Evolutionary conservation across 768 basidiomycete genomes (phyloP).

Genomic region (Solioccasus polychromus): DNA sequence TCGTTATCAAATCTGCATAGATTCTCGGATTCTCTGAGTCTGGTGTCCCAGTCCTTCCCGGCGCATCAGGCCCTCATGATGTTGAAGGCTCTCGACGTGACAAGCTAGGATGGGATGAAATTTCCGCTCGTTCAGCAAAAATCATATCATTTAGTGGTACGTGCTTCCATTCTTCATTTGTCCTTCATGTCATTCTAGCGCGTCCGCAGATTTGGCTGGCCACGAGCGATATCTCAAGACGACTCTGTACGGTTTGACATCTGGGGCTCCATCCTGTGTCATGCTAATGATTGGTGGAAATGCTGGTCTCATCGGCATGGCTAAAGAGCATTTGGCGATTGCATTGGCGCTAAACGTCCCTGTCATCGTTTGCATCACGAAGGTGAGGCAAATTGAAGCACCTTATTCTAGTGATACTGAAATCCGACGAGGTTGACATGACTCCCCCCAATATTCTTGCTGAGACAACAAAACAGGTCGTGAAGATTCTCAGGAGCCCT

Average conservation of each 20-base stretch:
- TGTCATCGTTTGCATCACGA: slow-evolving; percentile 91
- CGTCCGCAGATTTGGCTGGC: slow-evolving; percentile 79
- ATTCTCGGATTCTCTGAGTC: slow-evolving; percentile 84
- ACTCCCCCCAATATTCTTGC: slow-evolving; percentile 87
- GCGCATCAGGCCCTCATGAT: slow-evolving; percentile 52
- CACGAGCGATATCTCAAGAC: slow-evolving; percentile 94
- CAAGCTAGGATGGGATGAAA: slow-evolving; percentile 95
- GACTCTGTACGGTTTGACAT: slow-evolving; percentile 91
- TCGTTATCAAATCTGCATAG: slow-evolving; percentile 34
- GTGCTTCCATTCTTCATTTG: slow-evolving; percentile 7
- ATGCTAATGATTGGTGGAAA: slow-evolving; percentile 95
- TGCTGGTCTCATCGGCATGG: slow-evolving; percentile 89
- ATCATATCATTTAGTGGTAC: slow-evolving; percentile 90
- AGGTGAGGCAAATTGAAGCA: slow-evolving; percentile 45
- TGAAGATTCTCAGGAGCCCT: slow-evolving; percentile 88
- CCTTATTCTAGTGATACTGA: slow-evolving; percentile 4
- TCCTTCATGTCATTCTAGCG: not conserved
- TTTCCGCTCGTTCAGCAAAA: slow-evolving; percentile 83
- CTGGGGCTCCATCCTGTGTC: slow-evolving; percentile 88
- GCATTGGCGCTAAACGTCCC: slow-evolving; percentile 92
- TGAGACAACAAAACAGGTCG: slow-evolving; percentile 90
- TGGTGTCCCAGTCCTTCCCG: slow-evolving; percentile 78
- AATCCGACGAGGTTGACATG: slow-evolving; percentile 74
- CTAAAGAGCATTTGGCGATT: slow-evolving; percentile 95
- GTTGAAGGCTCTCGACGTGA: slow-evolving; percentile 70